These are phyloP conservation scores for Gillenia trifoliata DNA, from an alignment of 306 rosid genomes.

Conservation along the genomic window DNA sequence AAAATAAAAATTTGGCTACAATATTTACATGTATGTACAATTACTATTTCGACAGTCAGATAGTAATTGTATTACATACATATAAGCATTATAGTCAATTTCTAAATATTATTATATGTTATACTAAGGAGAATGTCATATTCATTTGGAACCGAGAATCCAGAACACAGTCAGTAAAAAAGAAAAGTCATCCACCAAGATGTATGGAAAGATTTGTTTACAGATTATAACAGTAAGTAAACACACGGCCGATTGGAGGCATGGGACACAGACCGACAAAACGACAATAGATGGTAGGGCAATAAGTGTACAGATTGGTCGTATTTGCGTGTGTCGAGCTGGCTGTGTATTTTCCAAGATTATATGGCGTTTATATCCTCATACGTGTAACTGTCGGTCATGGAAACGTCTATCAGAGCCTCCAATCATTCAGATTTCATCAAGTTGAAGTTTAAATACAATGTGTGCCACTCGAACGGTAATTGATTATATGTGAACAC, in stretches of 20 bases:
- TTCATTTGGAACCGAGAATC: too few relatives aligned
- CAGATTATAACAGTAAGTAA: neutral
- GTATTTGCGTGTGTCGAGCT: conserved; percentile 24
- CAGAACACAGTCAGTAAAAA: neutral
- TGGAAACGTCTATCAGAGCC: conserved; percentile 14
- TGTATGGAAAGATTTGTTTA: neutral
- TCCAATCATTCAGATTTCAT: conserved; percentile 31
- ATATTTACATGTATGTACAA: too few relatives aligned
- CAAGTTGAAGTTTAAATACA: neutral
- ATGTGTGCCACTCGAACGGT: neutral
- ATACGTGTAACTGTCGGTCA: conserved; percentile 48
- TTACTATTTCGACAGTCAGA: too few relatives aligned
- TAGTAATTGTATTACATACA: too few relatives aligned
- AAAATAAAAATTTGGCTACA: too few relatives aligned
- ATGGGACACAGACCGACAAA: neutral
- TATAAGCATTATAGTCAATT: too few relatives aligned
- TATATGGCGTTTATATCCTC: conserved; percentile 19
- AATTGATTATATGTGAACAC: neutral
- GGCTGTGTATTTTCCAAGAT: conserved; percentile 42
- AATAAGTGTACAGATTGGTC: conserved; percentile 23
- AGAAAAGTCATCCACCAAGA: neutral
- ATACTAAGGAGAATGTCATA: neutral
- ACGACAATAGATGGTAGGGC: conserved; percentile 18
- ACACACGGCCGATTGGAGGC: neutral
- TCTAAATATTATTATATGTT: neutral